A percentile compares a stretch with the other conserved stretches of the same genome.
phyloP scores from a whole-genome alignment of 257 asterid species.

The Salvia splendens region DNA sequence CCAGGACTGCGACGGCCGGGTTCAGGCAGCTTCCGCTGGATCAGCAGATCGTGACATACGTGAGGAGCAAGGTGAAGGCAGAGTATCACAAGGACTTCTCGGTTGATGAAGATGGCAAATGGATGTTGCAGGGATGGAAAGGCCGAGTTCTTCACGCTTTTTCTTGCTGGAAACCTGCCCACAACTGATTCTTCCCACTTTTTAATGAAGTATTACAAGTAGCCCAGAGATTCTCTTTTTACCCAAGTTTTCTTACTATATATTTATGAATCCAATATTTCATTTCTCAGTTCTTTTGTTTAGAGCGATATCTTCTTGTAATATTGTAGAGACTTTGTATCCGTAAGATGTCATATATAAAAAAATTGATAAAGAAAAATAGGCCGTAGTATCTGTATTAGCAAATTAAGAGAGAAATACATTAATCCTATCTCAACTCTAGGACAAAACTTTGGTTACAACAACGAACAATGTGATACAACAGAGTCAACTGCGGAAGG shows the following conservation, averaged over 20 bases:
- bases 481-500: constrained; percentile 14
- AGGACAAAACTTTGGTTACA: constrained; percentile 28
- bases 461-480: constrained; percentile 28
- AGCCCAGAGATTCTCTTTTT: neutral
- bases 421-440: constrained; percentile 3
- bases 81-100: constrained; percentile 53
- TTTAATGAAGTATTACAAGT: too few species aligned
- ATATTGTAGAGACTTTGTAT: neutral
- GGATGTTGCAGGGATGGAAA: constrained; percentile 65
- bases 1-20: constrained; percentile 44
- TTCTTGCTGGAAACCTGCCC: constrained; percentile 48
- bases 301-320: neutral
- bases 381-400: neutral
- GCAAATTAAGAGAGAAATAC: neutral
- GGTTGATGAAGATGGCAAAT: constrained; percentile 52
- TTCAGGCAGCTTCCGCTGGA: constrained; percentile 45
- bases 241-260: neutral
- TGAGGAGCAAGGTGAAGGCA: constrained; percentile 39
- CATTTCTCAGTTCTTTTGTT: constrained; percentile 13
- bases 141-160: constrained; percentile 50
- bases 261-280: neutral
- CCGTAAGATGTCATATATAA: neutral
- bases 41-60: constrained; percentile 35
- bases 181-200: constrained; percentile 8
- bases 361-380: neutral